A percentile compares a stretch with the other conserved stretches of the same genome.
Conservation (phyloP, 345 rosid genomes). For the Salix dunnii region DNA sequence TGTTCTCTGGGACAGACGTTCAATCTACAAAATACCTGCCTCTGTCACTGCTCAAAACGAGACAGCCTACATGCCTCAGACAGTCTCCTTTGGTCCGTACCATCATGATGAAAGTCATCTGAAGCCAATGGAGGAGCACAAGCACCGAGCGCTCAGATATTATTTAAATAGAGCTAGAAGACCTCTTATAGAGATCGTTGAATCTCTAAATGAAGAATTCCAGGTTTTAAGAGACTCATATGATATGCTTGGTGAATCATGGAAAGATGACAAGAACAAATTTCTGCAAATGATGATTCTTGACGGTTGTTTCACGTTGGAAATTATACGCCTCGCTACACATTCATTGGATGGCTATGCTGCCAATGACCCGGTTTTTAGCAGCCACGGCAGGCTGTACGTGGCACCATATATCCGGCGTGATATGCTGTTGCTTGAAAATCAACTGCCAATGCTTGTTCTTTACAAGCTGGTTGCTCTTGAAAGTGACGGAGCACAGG, state of each 20-base stretch:
- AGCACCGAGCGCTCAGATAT: conserved; percentile 32
- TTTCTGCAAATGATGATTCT: conserved; percentile 44
- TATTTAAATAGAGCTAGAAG: conserved; percentile 28
- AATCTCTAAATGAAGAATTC: conserved; percentile 19
- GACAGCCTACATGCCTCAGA: conserved; percentile 39
- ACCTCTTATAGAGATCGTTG: conserved; percentile 12
- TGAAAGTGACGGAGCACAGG: conserved; percentile 25
- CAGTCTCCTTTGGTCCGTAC: conserved; percentile 46
- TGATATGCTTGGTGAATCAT: conserved; percentile 20
- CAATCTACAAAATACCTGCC: conserved; percentile 42
- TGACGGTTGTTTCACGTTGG: conserved; percentile 56
- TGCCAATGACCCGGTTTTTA: conserved; percentile 43
- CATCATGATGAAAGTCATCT: conserved; percentile 33
- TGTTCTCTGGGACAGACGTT: conserved; percentile 28
- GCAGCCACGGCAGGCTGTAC: conserved; percentile 38
- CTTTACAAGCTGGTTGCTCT: conserved; percentile 28
- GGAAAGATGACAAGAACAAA: conserved; percentile 14
- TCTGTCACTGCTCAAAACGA: conserved; percentile 26
- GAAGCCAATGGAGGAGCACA: conserved; percentile 43
- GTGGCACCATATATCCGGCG: conserved; percentile 36
- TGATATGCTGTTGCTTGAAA: conserved; percentile 55
- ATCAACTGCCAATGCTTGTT: conserved; percentile 44
- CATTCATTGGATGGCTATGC: conserved; percentile 26
- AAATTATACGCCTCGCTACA: conserved; percentile 24
- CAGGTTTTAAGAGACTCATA: conserved; percentile 28